Evolutionary conservation across 1,139 yeast genomes (phyloP), one percentile per base, ranked within the genome.

Genomic region (Maudiozyma humilis): DNA sequence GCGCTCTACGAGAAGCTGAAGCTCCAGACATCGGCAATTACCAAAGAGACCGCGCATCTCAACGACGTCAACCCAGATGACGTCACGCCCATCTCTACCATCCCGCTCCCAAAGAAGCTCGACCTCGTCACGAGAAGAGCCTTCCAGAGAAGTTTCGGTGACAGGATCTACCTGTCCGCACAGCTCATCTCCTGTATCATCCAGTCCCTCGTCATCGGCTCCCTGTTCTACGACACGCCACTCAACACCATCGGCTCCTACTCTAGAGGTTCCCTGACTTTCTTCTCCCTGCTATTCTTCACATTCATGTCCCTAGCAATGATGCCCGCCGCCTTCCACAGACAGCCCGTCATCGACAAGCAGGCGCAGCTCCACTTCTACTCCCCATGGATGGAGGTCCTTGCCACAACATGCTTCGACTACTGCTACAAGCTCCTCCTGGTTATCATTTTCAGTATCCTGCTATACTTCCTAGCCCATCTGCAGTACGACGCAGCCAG

Each of bases 261-360:
- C 49, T 69, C 78, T 2, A 66, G 78, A 59, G 77, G 78, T 52
- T 78, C 78, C 51, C 63, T 69, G 42, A 60, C 73, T 38, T 75
- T 75, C 60, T 75, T 75, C 52, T 59, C 75, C 14, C 62, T 72
- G n/a, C 63, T 76, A 46, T 74, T 69, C 53, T 73, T 71, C 60
- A 66, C 76, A 16, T 64, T 75, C 50, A 64, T 72, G 59, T 67
- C 75, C 13, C 55, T 76, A 46, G 73, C 78, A 16, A 77, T 73
- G 53, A 65, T 75, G 48, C 65, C 75, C n/a, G 60, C 66, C 18
- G 58, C 71, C n/a, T 76, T 75, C 51, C 64, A 62, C 27, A 66
- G 67, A 45, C 66, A 76, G 51, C 70, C 72, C 18, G 70, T 76
- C 42, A 56, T 75, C 49, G 65, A 62, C 53, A 76, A 75, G 51